These are phyloP conservation scores for Entomortierella lignicola DNA, from an alignment of 192 early-diverging fungal genomes.

Conservation along the genomic window DNA sequence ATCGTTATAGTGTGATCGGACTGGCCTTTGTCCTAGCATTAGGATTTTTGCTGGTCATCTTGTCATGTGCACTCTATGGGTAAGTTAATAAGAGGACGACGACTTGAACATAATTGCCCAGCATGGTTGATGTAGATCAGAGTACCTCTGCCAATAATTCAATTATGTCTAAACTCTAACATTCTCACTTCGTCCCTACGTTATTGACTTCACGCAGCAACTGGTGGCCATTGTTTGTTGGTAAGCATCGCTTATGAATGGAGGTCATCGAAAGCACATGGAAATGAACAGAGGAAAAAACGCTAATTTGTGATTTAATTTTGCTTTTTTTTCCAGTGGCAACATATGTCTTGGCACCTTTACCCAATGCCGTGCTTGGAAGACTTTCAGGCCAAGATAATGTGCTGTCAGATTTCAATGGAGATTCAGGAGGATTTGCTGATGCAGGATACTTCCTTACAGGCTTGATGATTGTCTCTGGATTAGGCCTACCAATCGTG, in stretches of 20 bases:
- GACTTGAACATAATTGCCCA: too few relatives aligned
- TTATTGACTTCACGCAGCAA: constrained; percentile 64
- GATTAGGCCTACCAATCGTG: constrained; percentile 85
- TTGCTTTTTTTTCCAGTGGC: constrained; percentile 66
- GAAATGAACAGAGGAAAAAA: background rate
- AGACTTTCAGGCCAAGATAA: constrained; percentile 76
- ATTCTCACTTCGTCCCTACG: background rate
- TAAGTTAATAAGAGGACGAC: constrained; percentile 58
- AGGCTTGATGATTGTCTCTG: constrained; percentile 90
- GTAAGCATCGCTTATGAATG: constrained; percentile 52
- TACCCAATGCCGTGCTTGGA: constrained; percentile 90
- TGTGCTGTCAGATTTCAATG: constrained; percentile 74
- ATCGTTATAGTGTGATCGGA: constrained; percentile 78
- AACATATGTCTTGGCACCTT: constrained; percentile 90
- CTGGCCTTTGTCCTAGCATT: constrained; percentile 92
- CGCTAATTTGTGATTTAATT: background rate
- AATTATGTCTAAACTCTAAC: background rate
- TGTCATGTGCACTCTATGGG: constrained; percentile 94
- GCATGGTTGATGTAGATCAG: too few relatives aligned
- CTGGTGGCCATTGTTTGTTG: constrained; percentile 95
- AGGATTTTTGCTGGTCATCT: constrained; percentile 93
- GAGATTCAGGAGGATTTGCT: constrained; percentile 62
- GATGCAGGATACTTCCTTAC: constrained; percentile 91
- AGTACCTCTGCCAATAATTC: too few relatives aligned
- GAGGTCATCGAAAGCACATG: too few relatives aligned